These are phyloP conservation scores for Rosa chinensis DNA, from an alignment of 306 rosid genomes.

Conservation along the genomic window DNA sequence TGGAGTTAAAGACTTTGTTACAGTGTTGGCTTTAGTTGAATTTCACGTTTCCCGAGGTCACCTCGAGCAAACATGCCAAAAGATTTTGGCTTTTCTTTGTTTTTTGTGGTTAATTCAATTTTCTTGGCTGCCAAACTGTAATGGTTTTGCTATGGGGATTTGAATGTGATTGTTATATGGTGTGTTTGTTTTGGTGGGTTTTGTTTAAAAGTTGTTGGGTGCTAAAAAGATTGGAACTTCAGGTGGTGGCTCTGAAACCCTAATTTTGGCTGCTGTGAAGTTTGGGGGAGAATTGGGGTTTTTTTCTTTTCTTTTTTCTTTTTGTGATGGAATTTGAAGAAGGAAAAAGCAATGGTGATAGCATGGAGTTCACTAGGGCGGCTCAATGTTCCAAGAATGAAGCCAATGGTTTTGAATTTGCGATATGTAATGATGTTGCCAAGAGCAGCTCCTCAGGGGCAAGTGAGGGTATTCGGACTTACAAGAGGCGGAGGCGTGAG, in stretches of 20 bases:
- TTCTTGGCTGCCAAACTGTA: constrained; percentile 17
- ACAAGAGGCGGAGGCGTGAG: constrained; percentile 74
- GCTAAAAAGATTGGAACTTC: background rate
- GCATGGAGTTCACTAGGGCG: constrained; percentile 27
- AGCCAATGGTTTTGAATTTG: constrained; percentile 32
- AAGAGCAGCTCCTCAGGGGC: constrained; percentile 38
- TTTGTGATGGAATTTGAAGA: constrained; percentile 50
- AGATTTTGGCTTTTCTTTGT: constrained; percentile 9
- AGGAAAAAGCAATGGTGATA: constrained; percentile 42
- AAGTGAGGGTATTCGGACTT: constrained; percentile 52
- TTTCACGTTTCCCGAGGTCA: constrained; percentile 2
- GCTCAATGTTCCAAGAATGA: constrained; percentile 36
- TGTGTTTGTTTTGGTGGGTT: constrained; percentile 14
- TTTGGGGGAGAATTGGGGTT: constrained; percentile 27
- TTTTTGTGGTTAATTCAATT: background rate
- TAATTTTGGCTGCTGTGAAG: constrained; percentile 25
- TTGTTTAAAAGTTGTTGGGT: constrained; percentile 23
- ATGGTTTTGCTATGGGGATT: constrained; percentile 11
- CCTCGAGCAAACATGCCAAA: constrained; percentile 2
- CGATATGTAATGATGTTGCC: constrained; percentile 31
- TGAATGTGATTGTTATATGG: constrained; percentile 10
- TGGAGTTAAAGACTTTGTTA: background rate
- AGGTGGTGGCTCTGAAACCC: constrained; percentile 30
- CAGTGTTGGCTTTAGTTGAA: constrained; percentile 12
- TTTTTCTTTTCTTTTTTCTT: constrained; percentile 10